phyloP scores from a whole-genome alignment of 2,329 filamentous ascomycete species.

The Phialocephala sp. region DNA sequence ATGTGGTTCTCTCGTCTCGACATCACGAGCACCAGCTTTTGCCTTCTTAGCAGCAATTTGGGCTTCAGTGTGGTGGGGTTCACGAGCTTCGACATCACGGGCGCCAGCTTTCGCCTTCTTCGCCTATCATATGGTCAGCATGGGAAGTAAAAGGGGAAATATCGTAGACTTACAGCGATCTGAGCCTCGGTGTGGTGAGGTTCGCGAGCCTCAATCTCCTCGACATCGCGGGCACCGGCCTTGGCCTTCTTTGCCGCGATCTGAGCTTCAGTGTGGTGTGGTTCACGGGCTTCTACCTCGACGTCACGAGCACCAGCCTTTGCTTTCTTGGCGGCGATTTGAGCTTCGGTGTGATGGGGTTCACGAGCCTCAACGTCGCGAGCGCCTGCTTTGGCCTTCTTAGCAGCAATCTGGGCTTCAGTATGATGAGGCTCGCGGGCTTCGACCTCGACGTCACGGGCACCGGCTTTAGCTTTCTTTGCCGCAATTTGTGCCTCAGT shows the following conservation, averaged over 20 bases:
- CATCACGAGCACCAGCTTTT: conserved; percentile 17
- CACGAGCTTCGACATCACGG: conserved; percentile 19
- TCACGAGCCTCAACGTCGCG: conserved; percentile 26
- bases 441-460: no score
- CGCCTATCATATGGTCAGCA: neutral
- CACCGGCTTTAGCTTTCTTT: neutral
- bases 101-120: conserved; percentile 27
- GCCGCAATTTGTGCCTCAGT: conserved; percentile 20
- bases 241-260: conserved; percentile 32
- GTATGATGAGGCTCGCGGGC: no score
- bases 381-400: conserved; percentile 27
- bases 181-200: conserved; percentile 33
- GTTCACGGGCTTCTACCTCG: conserved; percentile 23
- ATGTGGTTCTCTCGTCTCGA: conserved; percentile 26
- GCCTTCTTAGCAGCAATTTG: conserved; percentile 36
- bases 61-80: conserved; percentile 32
- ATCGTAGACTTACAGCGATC: conserved; percentile 24
- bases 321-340: conserved; percentile 34
- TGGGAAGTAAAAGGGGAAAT: neutral
- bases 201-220: conserved; percentile 24
- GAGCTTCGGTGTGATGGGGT: conserved; percentile 30
- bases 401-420: conserved; percentile 30
- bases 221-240: conserved; percentile 19
- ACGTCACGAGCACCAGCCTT: conserved; percentile 27
- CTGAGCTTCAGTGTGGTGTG: conserved; percentile 32